phyloP scores from a whole-genome alignment of 2,329 filamentous ascomycete genomes.

The Penicillium nordicum region DNA sequence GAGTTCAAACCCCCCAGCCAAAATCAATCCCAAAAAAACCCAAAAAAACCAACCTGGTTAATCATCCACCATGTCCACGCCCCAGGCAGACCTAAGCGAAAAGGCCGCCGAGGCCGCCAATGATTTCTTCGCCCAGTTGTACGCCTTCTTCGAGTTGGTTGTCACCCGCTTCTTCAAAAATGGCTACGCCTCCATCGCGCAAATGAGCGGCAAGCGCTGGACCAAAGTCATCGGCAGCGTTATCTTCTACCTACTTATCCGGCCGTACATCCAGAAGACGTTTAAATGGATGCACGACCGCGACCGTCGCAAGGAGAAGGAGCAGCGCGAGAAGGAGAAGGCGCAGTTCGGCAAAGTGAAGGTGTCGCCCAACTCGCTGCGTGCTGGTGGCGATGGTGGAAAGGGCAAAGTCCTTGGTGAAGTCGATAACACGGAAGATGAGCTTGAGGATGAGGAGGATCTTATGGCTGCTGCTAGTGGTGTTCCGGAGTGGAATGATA shows the following conservation, averaged over 20 bases:
- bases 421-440: conserved; percentile 43
- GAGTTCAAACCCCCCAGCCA: background rate
- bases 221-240: conserved; percentile 69
- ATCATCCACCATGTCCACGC: conserved; percentile 22
- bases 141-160: conserved; percentile 23
- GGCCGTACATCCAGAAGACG: conserved; percentile 69
- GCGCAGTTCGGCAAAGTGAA: conserved; percentile 48
- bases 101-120: conserved; percentile 23
- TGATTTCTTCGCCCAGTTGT: conserved; percentile 34
- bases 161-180: conserved; percentile 39
- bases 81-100: conserved; percentile 20
- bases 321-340: conserved; percentile 57
- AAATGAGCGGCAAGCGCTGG: conserved; percentile 47
- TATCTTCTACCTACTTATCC: conserved; percentile 68
- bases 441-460: conserved; percentile 41
- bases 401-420: conserved; percentile 46
- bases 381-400: conserved; percentile 51
- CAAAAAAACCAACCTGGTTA: conserved; percentile 1
- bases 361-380: conserved; percentile 63
- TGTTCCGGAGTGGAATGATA: conserved; percentile 63
- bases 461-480: conserved; percentile 45
- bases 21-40: background rate
- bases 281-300: conserved; percentile 54
- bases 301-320: conserved; percentile 43
- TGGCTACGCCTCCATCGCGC: conserved; percentile 41